phyloP scores from a whole-genome alignment of 2,329 filamentous ascomycete species.

The Aspergillus sojae region DNA sequence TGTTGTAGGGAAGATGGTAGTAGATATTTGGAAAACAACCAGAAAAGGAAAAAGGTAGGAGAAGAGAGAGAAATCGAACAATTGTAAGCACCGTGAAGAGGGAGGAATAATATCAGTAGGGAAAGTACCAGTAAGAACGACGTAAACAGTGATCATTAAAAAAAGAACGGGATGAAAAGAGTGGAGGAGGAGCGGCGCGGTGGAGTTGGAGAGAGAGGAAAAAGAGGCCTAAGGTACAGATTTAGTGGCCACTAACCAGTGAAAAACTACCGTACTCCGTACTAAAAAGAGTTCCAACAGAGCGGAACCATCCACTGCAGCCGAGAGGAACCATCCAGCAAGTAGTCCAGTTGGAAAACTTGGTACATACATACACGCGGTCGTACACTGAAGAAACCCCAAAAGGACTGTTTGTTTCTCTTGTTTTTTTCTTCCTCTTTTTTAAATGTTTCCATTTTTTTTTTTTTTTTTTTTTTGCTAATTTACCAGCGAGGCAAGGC shows the following conservation, averaged over 20 bases:
- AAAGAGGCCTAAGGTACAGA: slow-evolving; percentile 2
- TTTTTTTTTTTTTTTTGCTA: neutral
- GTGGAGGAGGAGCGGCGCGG: neutral
- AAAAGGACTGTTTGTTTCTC: neutral
- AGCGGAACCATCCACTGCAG: slow-evolving; percentile 20
- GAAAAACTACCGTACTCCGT: slow-evolving; percentile 13
- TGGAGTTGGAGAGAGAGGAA: slow-evolving; percentile 1
- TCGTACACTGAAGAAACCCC: neutral
- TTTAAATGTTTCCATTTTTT: neutral
- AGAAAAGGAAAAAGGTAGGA: slow-evolving; percentile 9
- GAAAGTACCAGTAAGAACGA: neutral
- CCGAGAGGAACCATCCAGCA: slow-evolving; percentile 7
- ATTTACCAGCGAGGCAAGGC: neutral
- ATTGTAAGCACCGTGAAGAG: slow-evolving; percentile 7
- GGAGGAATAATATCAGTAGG: slow-evolving; percentile 1
- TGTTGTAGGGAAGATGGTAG: slow-evolving; percentile 4
- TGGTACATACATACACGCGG: neutral
- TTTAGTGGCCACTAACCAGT: slow-evolving; percentile 8
- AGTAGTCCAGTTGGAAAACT: neutral
- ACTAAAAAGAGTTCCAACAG: slow-evolving; percentile 19
- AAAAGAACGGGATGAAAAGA: slow-evolving; percentile 3
- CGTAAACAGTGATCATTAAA: slow-evolving; percentile 6
- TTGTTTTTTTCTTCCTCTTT: neutral
- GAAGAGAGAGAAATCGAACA: slow-evolving; percentile 10
- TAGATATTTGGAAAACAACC: slow-evolving; percentile 2